Evolutionary conservation across 192 early-diverging fungal genomes (phyloP).

Genomic region (Umbelopsis isabellina): DNA sequence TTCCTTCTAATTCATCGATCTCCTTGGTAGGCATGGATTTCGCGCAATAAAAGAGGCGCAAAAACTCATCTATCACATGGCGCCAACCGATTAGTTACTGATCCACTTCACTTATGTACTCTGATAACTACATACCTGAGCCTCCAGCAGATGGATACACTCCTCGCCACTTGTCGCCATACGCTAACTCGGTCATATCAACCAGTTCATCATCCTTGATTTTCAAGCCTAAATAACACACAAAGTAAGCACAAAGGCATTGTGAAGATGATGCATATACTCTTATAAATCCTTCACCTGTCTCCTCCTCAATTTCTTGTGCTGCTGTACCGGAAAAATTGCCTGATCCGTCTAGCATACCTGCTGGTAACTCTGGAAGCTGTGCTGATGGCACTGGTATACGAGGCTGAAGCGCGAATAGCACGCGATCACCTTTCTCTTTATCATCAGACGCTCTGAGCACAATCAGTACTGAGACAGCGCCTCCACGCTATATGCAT

Average conservation of each 20-base stretch:
- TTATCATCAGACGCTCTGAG: slow-evolving; percentile 48
- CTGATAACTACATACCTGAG: slow-evolving; percentile 36
- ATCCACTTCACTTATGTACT: not conserved
- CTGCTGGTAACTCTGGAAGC: slow-evolving; percentile 80
- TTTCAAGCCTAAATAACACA: slow-evolving; percentile 37
- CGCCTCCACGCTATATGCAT: slow-evolving; percentile 62
- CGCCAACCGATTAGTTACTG: not conserved
- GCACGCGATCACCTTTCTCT: slow-evolving; percentile 53
- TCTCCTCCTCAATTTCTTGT: slow-evolving; percentile 82
- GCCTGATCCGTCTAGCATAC: slow-evolving; percentile 80
- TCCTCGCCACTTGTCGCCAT: slow-evolving; percentile 49
- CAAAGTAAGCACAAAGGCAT: not conserved
- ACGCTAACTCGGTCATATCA: slow-evolving; percentile 64
- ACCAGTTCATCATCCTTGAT: slow-evolving; percentile 64
- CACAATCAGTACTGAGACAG: slow-evolving; percentile 73
- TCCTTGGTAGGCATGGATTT: slow-evolving; percentile 57
- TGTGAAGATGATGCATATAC: not conserved
- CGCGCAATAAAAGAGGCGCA: slow-evolving; percentile 70
- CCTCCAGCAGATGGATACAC: slow-evolving; percentile 80
- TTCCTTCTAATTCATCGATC: slow-evolving; percentile 62
- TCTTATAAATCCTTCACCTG: slow-evolving; percentile 44
- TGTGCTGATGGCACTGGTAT: slow-evolving; percentile 63
- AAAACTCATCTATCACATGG: slow-evolving; percentile 54
- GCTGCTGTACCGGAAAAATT: slow-evolving; percentile 79
- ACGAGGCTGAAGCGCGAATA: slow-evolving; percentile 77